Conservation (phyloP, 179 eudicot genomes). For the Spinacia oleracea region DNA sequence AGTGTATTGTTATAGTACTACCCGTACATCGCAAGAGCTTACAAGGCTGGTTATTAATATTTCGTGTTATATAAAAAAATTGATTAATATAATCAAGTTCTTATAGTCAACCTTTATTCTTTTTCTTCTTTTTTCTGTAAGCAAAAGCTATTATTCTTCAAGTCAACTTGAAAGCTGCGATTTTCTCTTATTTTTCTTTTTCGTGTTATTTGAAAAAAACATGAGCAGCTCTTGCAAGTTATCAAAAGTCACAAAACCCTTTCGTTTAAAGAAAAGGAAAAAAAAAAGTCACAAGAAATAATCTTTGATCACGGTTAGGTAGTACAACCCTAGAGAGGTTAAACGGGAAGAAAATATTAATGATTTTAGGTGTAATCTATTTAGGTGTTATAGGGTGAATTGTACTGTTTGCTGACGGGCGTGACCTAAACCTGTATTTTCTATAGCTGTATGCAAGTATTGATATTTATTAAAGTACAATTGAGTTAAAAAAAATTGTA, state of each 20-base stretch:
- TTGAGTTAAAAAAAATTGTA: too few species aligned
- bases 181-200: background rate
- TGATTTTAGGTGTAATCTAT: too few species aligned
- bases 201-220: background rate
- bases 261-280: background rate
- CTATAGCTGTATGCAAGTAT: too few species aligned
- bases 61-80: too few species aligned
- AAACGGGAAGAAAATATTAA: background rate
- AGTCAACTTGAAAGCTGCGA: constrained; percentile 11
- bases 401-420: too few species aligned
- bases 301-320: constrained; percentile 2
- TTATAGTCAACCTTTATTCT: constrained; percentile 3
- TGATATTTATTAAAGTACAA: too few species aligned
- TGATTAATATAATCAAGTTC: background rate
- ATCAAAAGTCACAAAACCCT: background rate
- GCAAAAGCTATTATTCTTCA: background rate
- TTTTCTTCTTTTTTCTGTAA: background rate
- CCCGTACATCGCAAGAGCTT: too few species aligned
- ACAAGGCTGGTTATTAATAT: too few species aligned
- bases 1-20: too few species aligned
- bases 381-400: too few species aligned
- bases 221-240: constrained; percentile 7
- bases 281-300: background rate
- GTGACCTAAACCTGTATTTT: too few species aligned
- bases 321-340: background rate